These are phyloP conservation scores for Incumbomyces delicatus DNA, from an alignment of 2,329 filamentous ascomycete genomes.

Conservation along the genomic window DNA sequence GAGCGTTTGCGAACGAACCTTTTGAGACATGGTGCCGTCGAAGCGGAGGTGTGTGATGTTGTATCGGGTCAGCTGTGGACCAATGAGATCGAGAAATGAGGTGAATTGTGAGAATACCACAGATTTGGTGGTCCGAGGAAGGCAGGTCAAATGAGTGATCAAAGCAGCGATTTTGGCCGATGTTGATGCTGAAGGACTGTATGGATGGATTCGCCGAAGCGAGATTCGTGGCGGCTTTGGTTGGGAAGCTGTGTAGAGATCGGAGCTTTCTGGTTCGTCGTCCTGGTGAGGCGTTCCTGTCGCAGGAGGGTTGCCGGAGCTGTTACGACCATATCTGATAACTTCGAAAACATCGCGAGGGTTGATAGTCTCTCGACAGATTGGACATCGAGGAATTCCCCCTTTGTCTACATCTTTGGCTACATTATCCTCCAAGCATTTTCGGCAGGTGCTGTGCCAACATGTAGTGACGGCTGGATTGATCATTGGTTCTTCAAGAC, in stretches of 20 bases:
- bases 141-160: conserved; percentile 59
- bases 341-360: conserved; percentile 85
- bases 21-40: conserved; percentile 83
- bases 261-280: conserved; percentile 15
- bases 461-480: conserved; percentile 91
- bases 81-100: conserved; percentile 85
- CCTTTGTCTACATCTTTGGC: conserved; percentile 72
- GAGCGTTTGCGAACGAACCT: conserved; percentile 68
- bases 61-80: conserved; percentile 62
- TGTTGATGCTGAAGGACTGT: conserved; percentile 47
- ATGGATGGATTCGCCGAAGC: conserved; percentile 50
- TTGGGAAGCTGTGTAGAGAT: conserved; percentile 27
- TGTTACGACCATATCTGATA: conserved; percentile 49
- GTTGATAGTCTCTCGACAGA: conserved; percentile 75
- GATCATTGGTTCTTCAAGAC: conserved; percentile 89
- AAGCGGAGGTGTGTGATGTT: conserved; percentile 76
- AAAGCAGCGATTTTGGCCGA: conserved; percentile 83
- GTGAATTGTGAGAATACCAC: conserved; percentile 98
- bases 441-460: conserved; percentile 95
- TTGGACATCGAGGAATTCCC: conserved; percentile 73
- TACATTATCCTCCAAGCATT: conserved; percentile 83
- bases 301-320: conserved; percentile 2
- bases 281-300: conserved; percentile 35
- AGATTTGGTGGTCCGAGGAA: conserved; percentile 68
- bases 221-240: conserved; percentile 42